Evolutionary conservation across 1,139 yeast species (phyloP).

Genomic region (Taphrina deformans): DNA sequence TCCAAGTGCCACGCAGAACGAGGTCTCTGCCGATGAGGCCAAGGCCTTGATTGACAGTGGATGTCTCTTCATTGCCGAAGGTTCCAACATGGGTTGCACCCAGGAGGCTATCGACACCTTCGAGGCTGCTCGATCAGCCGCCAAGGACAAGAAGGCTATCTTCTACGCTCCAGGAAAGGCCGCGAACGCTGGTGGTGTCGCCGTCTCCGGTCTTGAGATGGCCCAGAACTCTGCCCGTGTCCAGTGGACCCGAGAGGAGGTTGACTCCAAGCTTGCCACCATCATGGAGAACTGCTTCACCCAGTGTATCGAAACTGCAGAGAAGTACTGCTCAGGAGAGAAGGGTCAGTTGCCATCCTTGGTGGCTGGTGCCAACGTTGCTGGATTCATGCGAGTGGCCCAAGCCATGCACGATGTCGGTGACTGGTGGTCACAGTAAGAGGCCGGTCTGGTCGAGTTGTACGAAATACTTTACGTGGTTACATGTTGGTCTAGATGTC

Average conservation of each 20-base stretch:
- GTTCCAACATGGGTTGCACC: constrained; percentile 99
- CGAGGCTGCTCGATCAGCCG: constrained; percentile 55
- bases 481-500: neutral
- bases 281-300: constrained; percentile 93
- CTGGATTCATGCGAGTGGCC: constrained; percentile 97
- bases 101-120: constrained; percentile 93
- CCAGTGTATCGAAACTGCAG: constrained; percentile 86
- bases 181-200: constrained; percentile 99
- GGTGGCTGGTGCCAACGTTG: constrained; percentile 98
- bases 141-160: constrained; percentile 51
- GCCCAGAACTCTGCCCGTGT: constrained; percentile 98
- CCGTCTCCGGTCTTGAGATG: constrained; percentile 98
- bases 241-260: constrained; percentile 84
- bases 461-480: constrained; percentile 6
- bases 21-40: constrained; percentile 95
- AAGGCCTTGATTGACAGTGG: constrained; percentile 90
- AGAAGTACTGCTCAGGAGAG: constrained; percentile 69
- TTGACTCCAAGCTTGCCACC: constrained; percentile 78
- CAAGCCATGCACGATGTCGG: constrained; percentile 98
- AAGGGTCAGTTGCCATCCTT: constrained; percentile 78
- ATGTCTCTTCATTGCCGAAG: constrained; percentile 92
- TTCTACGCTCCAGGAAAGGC: constrained; percentile 99
- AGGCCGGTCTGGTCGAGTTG: too few relatives aligned
- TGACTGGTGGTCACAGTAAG: constrained; percentile 55
- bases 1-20: constrained; percentile 98